Percentiles rank a stretch among this genome's conserved stretches.
Evolutionary conservation across 2,329 filamentous ascomycete genomes (phyloP).

Genomic region (Neofusicoccum parvum): DNA sequence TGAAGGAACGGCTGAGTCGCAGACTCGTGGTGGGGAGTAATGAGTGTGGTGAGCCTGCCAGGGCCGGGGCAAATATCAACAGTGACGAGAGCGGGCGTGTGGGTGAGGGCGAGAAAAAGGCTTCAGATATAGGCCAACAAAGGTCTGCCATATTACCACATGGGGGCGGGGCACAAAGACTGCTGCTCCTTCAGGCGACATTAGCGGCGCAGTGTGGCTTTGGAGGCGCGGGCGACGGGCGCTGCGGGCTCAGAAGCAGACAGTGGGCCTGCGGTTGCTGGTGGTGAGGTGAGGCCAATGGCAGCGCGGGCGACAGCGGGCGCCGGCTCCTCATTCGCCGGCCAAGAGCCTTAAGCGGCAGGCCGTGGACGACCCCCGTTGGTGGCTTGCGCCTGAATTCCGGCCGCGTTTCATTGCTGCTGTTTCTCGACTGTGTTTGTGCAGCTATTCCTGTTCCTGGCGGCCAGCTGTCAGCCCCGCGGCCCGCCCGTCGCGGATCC

Average conservation of each 20-base stretch:
- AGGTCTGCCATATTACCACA: neutral
- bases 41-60: slow-evolving; percentile 9
- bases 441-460: slow-evolving; percentile 6
- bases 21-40: slow-evolving; percentile 14
- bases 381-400: neutral
- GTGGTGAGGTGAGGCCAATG: neutral
- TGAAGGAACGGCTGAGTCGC: slow-evolving; percentile 18
- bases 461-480: neutral
- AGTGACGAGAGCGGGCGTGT: neutral
- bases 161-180: neutral
- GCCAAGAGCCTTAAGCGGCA: neutral
- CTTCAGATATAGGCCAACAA: neutral
- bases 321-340: neutral
- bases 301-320: neutral
- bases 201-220: slow-evolving; percentile 17
- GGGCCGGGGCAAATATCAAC: neutral
- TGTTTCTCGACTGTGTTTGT: neutral
- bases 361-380: neutral
- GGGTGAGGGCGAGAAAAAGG: neutral
- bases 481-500: neutral
- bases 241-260: neutral
- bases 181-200: neutral
- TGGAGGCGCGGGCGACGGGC: neutral
- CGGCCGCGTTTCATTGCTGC: neutral
- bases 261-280: neutral